Percentiles rank a stretch among this genome's conserved stretches.
Evolutionary conservation across 2,329 filamentous ascomycete genomes (phyloP).

Genomic region (Parasarocladium wereldwijsianum): DNA sequence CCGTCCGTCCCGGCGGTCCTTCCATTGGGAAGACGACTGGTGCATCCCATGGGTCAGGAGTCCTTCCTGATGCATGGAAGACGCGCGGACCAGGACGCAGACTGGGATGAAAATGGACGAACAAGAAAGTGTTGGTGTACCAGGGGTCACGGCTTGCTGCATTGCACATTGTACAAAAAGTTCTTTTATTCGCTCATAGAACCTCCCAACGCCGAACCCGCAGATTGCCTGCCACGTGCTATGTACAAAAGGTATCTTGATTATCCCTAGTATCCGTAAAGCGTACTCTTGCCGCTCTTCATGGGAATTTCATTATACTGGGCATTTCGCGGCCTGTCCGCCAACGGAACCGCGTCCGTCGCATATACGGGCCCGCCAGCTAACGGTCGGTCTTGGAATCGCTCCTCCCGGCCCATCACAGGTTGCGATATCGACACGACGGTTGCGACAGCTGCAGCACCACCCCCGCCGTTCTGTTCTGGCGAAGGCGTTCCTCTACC

Average conservation of each 20-base stretch:
- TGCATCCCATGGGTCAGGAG: conserved; percentile 27
- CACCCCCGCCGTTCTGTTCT: conserved; percentile 12
- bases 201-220: too few species aligned
- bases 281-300: conserved; percentile 18
- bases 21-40: conserved; percentile 26
- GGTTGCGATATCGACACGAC: conserved; percentile 17
- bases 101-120: conserved; percentile 29
- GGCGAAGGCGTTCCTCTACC: conserved; percentile 1
- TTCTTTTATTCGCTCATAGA: too few species aligned
- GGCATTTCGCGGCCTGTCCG: conserved; percentile 2
- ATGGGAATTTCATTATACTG: conserved; percentile 16
- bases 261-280: conserved; percentile 17
- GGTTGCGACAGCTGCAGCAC: conserved; percentile 12
- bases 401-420: conserved; percentile 10
- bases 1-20: conserved; percentile 25
- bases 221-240: too few species aligned
- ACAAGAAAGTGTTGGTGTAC: too few species aligned
- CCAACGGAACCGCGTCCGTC: not conserved
- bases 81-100: conserved; percentile 47
- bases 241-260: too few species aligned
- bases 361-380: conserved; percentile 6
- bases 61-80: conserved; percentile 49
- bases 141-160: too few species aligned
- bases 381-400: conserved; percentile 13
- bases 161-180: too few species aligned